Conservation (phyloP, 768 basidiomycete genomes). For the Aureoboletus auriporus region DNA sequence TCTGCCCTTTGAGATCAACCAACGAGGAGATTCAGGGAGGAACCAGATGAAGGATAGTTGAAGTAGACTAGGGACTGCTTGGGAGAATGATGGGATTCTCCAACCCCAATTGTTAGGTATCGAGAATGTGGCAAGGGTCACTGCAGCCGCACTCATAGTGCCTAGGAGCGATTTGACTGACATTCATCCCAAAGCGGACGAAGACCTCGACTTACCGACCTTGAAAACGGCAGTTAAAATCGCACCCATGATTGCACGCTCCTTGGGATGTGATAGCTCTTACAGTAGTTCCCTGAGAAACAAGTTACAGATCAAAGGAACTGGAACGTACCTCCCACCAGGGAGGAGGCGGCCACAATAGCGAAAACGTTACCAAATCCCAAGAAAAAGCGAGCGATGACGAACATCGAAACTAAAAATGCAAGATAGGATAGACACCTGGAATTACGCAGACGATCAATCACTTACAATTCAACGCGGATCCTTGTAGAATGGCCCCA, state of each 20-base stretch:
- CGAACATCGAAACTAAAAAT: background rate
- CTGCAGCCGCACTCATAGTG: constrained; percentile 40
- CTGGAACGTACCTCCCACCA: too few species aligned
- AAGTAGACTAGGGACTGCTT: constrained; percentile 49
- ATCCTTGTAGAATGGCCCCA: too few species aligned
- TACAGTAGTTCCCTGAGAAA: background rate
- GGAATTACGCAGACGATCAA: background rate
- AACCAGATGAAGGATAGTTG: constrained; percentile 46
- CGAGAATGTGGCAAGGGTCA: constrained; percentile 60
- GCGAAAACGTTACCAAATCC: too few species aligned
- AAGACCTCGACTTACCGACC: constrained; percentile 5
- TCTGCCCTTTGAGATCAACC: constrained; percentile 44
- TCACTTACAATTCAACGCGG: too few species aligned
- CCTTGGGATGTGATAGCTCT: constrained; percentile 12
- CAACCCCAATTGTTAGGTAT: constrained; percentile 33
- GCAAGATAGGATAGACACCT: too few species aligned
- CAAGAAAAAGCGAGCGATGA: too few species aligned
- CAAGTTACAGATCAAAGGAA: background rate
- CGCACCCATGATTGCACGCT: constrained; percentile 4
- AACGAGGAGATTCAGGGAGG: too few species aligned
- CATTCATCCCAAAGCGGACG: too few species aligned
- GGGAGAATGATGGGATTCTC: constrained; percentile 30
- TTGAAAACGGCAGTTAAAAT: constrained; percentile 6
- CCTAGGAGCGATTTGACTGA: constrained; percentile 2
- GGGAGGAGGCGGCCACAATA: too few species aligned